Percentiles rank a stretch among this genome's conserved stretches.
phyloP scores from a whole-genome alignment of 2,329 filamentous ascomycete species.

The Aureobasidium sp. region DNA sequence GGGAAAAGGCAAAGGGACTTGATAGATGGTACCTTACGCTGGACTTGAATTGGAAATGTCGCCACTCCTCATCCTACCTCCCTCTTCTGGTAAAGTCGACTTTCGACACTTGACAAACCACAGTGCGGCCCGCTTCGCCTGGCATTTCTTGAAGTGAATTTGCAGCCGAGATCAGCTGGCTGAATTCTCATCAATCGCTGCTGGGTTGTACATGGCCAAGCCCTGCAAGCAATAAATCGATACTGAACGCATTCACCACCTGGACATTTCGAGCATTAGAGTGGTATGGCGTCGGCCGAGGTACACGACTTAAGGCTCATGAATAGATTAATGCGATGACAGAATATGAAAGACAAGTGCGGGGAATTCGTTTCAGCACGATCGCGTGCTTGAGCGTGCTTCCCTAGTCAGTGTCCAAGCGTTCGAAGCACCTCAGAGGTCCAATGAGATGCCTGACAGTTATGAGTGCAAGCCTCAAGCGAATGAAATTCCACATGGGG shows the following conservation, averaged over 20 bases:
- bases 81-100: no score
- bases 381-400: not conserved
- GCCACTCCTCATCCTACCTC: not conserved
- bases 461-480: not conserved
- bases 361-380: not conserved
- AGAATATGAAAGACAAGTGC: not conserved
- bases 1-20: no score
- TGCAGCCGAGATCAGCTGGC: not conserved
- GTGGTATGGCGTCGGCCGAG: not conserved
- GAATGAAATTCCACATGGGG: not conserved
- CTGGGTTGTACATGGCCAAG: not conserved
- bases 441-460: not conserved
- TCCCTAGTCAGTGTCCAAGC: not conserved
- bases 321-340: not conserved
- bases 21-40: not conserved
- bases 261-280: not conserved
- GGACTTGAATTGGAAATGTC: no score
- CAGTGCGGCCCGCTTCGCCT: not conserved
- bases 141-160: not conserved
- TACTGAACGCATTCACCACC: not conserved
- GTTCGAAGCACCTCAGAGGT: not conserved
- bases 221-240: not conserved
- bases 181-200: no score
- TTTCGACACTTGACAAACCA: no score
- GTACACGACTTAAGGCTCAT: not conserved